phyloP scores from a whole-genome alignment of 805 yeast species.

The Metschnikowia kofuensis region DNA sequence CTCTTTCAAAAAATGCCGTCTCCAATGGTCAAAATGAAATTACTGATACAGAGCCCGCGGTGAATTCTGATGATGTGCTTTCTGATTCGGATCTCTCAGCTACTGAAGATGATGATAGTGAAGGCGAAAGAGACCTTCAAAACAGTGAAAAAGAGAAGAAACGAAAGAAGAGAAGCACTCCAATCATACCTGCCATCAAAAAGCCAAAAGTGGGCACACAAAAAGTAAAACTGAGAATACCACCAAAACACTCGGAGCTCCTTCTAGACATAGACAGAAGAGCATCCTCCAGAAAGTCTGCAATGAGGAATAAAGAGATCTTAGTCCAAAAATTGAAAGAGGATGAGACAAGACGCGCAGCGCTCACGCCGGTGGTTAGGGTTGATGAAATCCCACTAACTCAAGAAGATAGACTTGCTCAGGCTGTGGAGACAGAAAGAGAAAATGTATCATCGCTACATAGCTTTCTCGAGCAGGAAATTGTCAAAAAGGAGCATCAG shows the following conservation, averaged over 20 bases:
- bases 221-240: slow-evolving; percentile 29
- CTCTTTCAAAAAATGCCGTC: slow-evolving; percentile 17
- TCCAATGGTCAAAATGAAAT: slow-evolving; percentile 1
- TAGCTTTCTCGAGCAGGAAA: slow-evolving; percentile 79
- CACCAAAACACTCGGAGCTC: slow-evolving; percentile 43
- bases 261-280: slow-evolving; percentile 56
- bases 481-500: slow-evolving; percentile 73
- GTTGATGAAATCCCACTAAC: slow-evolving; percentile 52
- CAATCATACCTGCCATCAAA: slow-evolving; percentile 32
- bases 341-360: slow-evolving; percentile 59
- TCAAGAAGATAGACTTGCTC: slow-evolving; percentile 70
- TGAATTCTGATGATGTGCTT: slow-evolving; percentile 47
- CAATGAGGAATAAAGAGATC: slow-evolving; percentile 73
- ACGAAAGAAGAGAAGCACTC: slow-evolving; percentile 21
- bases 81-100: slow-evolving; percentile 53
- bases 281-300: slow-evolving; percentile 73
- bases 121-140: slow-evolving; percentile 63
- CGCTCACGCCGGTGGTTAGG: slow-evolving; percentile 40
- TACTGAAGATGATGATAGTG: slow-evolving; percentile 60
- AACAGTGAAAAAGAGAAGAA: slow-evolving; percentile 40
- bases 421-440: slow-evolving; percentile 84
- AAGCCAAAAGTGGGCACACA: slow-evolving; percentile 22
- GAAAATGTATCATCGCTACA: slow-evolving; percentile 70
- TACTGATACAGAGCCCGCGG: slow-evolving; percentile 17
- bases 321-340: slow-evolving; percentile 68